Evolutionary conservation across 345 rosid species (phyloP).

Genomic region (Bruguiera parviflora): DNA sequence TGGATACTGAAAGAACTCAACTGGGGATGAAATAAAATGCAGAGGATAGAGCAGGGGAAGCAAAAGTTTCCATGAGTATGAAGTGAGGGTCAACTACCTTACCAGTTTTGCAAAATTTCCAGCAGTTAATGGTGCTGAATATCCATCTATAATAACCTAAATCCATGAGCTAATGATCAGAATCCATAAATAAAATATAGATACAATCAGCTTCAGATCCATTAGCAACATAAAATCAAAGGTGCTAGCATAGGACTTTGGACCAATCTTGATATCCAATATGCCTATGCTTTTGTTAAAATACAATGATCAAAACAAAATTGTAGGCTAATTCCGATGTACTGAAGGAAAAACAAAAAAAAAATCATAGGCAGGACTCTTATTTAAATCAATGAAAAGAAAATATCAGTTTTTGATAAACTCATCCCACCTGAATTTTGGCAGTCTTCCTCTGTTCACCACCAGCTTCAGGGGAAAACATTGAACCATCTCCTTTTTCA

Average conservation of each 20-base stretch:
- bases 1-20: slow-evolving; percentile 1
- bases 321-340: not conserved
- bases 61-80: slow-evolving; percentile 9
- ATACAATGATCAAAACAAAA: too few relatives aligned
- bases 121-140: slow-evolving; percentile 83
- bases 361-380: not conserved
- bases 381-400: not conserved
- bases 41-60: not conserved
- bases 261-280: not conserved
- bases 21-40: not conserved
- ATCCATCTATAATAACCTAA: slow-evolving; percentile 83
- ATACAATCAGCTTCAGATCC: not conserved
- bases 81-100: slow-evolving; percentile 64
- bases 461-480: slow-evolving; percentile 76
- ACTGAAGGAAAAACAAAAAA: not conserved
- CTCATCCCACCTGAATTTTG: slow-evolving; percentile 56
- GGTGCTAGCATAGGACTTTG: not conserved
- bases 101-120: slow-evolving; percentile 93
- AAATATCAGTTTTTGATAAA: not conserved
- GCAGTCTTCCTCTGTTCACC: slow-evolving; percentile 71
- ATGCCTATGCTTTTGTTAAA: not conserved
- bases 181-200: not conserved
- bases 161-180: slow-evolving; percentile 14
- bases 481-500: slow-evolving; percentile 76
- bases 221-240: not conserved